A percentile compares a stretch with the other conserved stretches of the same genome.
Conservation (phyloP, 2,329 filamentous ascomycete genomes). For the Chalaropsis ovoidea region DNA sequence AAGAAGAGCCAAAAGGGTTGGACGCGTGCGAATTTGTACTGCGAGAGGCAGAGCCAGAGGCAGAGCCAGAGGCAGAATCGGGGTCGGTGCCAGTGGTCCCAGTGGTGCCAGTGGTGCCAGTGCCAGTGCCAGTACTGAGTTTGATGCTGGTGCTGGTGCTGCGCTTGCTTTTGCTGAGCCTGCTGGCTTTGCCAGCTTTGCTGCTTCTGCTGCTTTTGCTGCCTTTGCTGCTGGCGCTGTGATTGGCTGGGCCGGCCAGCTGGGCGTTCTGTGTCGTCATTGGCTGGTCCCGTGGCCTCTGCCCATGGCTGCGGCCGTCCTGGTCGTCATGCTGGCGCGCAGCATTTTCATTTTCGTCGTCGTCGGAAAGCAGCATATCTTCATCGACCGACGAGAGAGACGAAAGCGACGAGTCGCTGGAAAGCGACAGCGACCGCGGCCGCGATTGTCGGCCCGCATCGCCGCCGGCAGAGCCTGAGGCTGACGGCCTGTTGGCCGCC, state of each 20-base stretch:
- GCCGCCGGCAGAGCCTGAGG: background rate
- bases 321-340: background rate
- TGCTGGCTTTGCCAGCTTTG: slow-evolving; percentile 16
- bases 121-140: slow-evolving; percentile 4
- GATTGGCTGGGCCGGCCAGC: slow-evolving; percentile 18
- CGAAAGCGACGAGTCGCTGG: slow-evolving; percentile 24
- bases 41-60: background rate
- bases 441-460: background rate
- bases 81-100: no score
- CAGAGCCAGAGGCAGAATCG: slow-evolving; percentile 8
- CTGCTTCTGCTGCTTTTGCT: slow-evolving; percentile 11
- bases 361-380: slow-evolving; percentile 18
- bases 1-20: background rate
- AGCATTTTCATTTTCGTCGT: slow-evolving; percentile 17
- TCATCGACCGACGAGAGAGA: slow-evolving; percentile 24
- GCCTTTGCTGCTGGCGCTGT: slow-evolving; percentile 18
- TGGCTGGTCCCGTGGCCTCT: slow-evolving; percentile 19
- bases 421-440: slow-evolving; percentile 19
- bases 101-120: background rate
- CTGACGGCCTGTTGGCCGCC: background rate
- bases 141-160: slow-evolving; percentile 14
- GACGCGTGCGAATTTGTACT: slow-evolving; percentile 1
- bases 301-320: background rate
- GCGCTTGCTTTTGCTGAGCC: slow-evolving; percentile 9
- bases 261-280: slow-evolving; percentile 19